These are phyloP conservation scores for apple (Malus domestica) DNA, from an alignment of 306 rosid species.

Conservation along the genomic window DNA sequence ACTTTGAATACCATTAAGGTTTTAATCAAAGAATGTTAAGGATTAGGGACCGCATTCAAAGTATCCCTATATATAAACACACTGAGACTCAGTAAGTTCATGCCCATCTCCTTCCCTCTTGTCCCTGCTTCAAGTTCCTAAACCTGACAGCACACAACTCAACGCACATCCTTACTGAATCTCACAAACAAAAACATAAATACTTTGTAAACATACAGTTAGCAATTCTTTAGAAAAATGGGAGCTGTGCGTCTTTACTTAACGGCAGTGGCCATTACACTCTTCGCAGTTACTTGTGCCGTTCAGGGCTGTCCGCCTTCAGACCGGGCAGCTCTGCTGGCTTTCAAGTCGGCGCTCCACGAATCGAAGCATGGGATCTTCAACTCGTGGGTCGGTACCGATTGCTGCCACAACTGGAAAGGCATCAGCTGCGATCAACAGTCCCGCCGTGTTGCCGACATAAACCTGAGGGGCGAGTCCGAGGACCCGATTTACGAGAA, in stretches of 20 bases:
- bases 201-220: not conserved
- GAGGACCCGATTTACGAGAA: constrained; percentile 60
- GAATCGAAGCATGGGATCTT: constrained; percentile 66
- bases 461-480: constrained; percentile 86
- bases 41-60: too few relatives aligned
- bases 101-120: not conserved
- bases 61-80: constrained; percentile 1
- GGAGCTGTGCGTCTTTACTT: not conserved
- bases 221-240: not conserved
- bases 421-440: constrained; percentile 77
- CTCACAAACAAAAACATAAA: not conserved
- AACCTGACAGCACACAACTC: constrained; percentile 5
- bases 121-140: not conserved
- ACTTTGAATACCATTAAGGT: too few relatives aligned
- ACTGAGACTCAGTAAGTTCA: not conserved
- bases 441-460: constrained; percentile 67
- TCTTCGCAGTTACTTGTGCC: constrained; percentile 12
- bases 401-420: constrained; percentile 82
- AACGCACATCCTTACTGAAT: not conserved
- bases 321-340: constrained; percentile 63
- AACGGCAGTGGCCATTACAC: not conserved
- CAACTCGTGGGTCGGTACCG: constrained; percentile 71
- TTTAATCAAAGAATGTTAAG: too few relatives aligned
- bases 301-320: constrained; percentile 61
- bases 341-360: constrained; percentile 60